Evolutionary conservation across 2,329 filamentous ascomycete genomes (phyloP), one percentile per base, ranked within the genome.

Genomic region (Colletotrichum neosansevieriae): DNA sequence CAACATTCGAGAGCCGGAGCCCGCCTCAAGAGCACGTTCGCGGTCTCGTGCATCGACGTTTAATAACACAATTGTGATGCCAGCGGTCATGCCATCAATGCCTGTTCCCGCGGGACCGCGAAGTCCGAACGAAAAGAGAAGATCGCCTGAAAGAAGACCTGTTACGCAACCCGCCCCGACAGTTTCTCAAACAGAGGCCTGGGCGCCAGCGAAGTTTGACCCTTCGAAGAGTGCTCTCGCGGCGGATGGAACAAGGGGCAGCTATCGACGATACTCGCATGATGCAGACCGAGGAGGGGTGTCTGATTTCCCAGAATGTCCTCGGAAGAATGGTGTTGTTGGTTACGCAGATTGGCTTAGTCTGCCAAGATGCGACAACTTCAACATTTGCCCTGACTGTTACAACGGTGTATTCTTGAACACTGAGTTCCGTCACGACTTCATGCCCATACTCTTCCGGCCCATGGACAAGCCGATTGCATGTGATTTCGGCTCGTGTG

Each of bases 321-420:
- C 90, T 6, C 86, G 93, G 69, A 88, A 86, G 44, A 81, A 85
- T 4, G 87, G 88, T 11, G 85, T 88, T 12, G 81, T 86, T 10
- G 89, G 90, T 2, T 86, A 90, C 69, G 83, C 91, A 70, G 93
- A 96, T 74, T 98, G 94, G 93, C 89, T 94, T 70, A 94, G 91
- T 0, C 83, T 98, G 4, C 88, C 88, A 4, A 88, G 89, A 13
- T 87, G 90, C 69, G 86, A 89, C 12, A 87, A 88, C 68, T 92
- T 98, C 73, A 89, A 93, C 70, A 91, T 98, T 51, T 98, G 95
- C 73, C 92, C 93, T 0, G 88, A 87, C 12, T 98, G 95, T 79
- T 94, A 92, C 76, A 84, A 86, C 3, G 85, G 85, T 6, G 87
- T 94, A 9, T 94, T 95, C 72, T 85, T 85, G 13, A 83, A 87